phyloP scores from a whole-genome alignment of 345 rosid genomes.

The Clausena lansium region DNA sequence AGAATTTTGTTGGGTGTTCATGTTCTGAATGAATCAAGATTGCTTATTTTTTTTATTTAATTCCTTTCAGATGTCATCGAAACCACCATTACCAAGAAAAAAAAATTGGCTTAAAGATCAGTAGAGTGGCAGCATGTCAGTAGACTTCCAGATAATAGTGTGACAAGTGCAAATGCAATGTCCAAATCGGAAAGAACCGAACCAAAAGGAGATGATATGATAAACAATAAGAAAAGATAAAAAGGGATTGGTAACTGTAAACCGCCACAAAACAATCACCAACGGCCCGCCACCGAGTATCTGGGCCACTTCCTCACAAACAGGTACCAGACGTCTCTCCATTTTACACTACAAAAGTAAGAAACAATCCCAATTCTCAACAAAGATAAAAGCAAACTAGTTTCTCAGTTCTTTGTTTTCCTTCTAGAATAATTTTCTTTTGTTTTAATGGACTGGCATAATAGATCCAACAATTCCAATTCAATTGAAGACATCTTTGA shows the following conservation, averaged over 20 bases:
- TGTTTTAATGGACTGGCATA: constrained; percentile 24
- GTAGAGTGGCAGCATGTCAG: too few species aligned
- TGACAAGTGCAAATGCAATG: too few species aligned
- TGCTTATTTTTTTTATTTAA: too few species aligned
- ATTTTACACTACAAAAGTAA: not conserved
- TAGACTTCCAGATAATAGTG: too few species aligned
- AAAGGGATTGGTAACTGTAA: not conserved
- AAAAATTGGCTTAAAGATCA: too few species aligned
- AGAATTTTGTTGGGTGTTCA: too few species aligned
- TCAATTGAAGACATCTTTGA: constrained; percentile 49
- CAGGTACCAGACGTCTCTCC: constrained; percentile 6
- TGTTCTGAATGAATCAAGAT: too few species aligned
- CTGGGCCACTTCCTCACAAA: not conserved
- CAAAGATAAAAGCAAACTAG: not conserved
- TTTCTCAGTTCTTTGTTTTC: not conserved
- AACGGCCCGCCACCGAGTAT: not conserved
- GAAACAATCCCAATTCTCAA: not conserved
- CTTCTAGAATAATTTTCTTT: not conserved
- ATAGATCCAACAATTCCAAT: constrained; percentile 14
- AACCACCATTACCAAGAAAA: too few species aligned
- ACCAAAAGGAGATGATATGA: too few species aligned
- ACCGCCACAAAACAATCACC: not conserved
- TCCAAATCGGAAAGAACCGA: too few species aligned
- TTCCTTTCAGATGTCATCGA: too few species aligned
- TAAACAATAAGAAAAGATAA: too few species aligned